Conservation (phyloP, 768 basidiomycete genomes). For the Xerocomus potaroensis region DNA sequence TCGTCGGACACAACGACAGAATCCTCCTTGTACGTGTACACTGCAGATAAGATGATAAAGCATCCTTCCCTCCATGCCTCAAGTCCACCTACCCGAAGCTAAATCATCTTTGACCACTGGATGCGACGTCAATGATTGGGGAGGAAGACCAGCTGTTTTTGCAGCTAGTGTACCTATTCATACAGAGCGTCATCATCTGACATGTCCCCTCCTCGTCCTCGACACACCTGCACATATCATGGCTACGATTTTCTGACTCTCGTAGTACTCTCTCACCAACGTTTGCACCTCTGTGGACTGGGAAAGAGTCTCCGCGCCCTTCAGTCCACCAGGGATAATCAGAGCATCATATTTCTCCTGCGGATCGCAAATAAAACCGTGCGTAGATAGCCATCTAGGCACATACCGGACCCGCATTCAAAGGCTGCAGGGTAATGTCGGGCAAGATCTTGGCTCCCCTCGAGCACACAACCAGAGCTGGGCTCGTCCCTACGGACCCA, state of each 20-base stretch:
- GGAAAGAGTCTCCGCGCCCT: slow-evolving; percentile 73
- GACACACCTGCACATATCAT: slow-evolving; percentile 81
- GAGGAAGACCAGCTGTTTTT: slow-evolving; percentile 52
- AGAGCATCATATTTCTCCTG: slow-evolving; percentile 66
- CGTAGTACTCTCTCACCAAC: slow-evolving; percentile 51
- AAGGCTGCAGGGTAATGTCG: slow-evolving; percentile 50
- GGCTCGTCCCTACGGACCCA: slow-evolving; percentile 28
- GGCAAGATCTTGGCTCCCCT: slow-evolving; percentile 71
- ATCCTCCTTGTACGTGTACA: slow-evolving; percentile 70
- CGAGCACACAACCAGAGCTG: slow-evolving; percentile 58
- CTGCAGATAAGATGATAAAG: no score
- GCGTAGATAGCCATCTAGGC: background rate
- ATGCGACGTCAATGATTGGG: slow-evolving; percentile 72
- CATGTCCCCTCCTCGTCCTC: background rate
- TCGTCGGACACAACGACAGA: slow-evolving; percentile 59
- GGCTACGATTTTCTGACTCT: slow-evolving; percentile 48
- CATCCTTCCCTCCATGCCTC: no score
- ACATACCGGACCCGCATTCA: slow-evolving; percentile 46
- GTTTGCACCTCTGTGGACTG: slow-evolving; percentile 54
- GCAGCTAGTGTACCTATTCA: slow-evolving; percentile 70
- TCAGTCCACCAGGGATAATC: slow-evolving; percentile 74
- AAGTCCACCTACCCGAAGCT: slow-evolving; percentile 41
- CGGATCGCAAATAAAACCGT: background rate
- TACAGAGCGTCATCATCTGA: background rate
- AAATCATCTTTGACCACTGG: slow-evolving; percentile 62